Evolutionary conservation across 169 alveolate species (phyloP).

Genomic region (Plasmodium fragile): DNA sequence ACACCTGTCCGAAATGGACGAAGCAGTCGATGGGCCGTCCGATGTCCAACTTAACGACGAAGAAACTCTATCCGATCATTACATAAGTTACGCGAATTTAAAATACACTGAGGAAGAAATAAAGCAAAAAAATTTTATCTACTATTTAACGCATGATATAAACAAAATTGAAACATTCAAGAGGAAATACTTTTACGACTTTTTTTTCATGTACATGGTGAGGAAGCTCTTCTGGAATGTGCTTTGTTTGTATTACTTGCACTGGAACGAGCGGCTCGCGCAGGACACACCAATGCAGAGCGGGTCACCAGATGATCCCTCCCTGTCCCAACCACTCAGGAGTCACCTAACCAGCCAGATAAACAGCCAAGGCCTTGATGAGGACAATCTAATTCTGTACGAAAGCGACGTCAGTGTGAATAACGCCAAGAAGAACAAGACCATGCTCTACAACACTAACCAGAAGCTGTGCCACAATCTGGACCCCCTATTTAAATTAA

Average conservation of each 20-base stretch:
- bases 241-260: slow-evolving; percentile 33
- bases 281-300: background rate
- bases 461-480: slow-evolving; percentile 21
- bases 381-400: slow-evolving; percentile 19
- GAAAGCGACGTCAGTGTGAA: slow-evolving; percentile 70
- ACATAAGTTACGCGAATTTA: slow-evolving; percentile 21
- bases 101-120: slow-evolving; percentile 24
- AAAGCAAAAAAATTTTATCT: slow-evolving; percentile 15
- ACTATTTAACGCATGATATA: slow-evolving; percentile 48
- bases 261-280: background rate
- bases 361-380: background rate
- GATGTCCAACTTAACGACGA: slow-evolving; percentile 5
- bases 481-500: slow-evolving; percentile 34
- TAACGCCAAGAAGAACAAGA: slow-evolving; percentile 23
- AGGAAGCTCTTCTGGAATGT: slow-evolving; percentile 72
- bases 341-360: background rate
- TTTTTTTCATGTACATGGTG: slow-evolving; percentile 66
- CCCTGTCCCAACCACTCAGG: background rate
- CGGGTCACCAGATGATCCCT: background rate
- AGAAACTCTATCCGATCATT: slow-evolving; percentile 17
- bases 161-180: slow-evolving; percentile 27
- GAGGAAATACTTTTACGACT: slow-evolving; percentile 69
- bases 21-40: background rate
- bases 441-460: slow-evolving; percentile 38
- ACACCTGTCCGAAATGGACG: background rate